A percentile compares a stretch with the other conserved stretches of the same genome.
phyloP scores from a whole-genome alignment of 73 alveolate species.

The Paramecium tetraurelia region DNA sequence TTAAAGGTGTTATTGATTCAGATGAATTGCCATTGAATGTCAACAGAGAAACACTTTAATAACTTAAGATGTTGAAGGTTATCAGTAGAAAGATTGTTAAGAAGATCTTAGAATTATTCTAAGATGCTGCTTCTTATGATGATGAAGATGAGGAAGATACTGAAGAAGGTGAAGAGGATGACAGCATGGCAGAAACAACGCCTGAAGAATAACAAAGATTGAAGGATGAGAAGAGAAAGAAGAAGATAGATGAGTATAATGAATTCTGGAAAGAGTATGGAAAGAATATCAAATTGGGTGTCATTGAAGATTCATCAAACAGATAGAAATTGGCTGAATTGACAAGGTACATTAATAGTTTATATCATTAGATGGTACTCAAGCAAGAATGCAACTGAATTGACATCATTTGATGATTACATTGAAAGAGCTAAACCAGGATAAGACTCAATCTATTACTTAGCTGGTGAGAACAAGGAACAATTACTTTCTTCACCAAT shows the following conservation, averaged over 20 bases:
- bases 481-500: constrained; percentile 93
- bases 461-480: constrained; percentile 97
- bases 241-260: constrained; percentile 67
- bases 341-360: constrained; percentile 79
- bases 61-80: constrained; percentile 94
- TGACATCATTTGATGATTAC: constrained; percentile 96
- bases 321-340: constrained; percentile 96
- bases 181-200: constrained; percentile 69
- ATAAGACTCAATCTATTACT: constrained; percentile 96
- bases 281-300: constrained; percentile 97
- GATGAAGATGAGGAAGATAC: constrained; percentile 93
- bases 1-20: constrained; percentile 99
- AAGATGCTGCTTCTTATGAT: constrained; percentile 88
- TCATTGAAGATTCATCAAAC: constrained; percentile 98
- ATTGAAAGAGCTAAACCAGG: constrained; percentile 95
- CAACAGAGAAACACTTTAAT: constrained; percentile 97
- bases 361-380: constrained; percentile 92
- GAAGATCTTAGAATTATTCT: constrained; percentile 89
- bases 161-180: constrained; percentile 85
- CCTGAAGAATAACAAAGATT: constrained; percentile 79
- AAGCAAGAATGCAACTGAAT: constrained; percentile 87
- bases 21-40: constrained; percentile 99
- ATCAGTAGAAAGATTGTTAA: constrained; percentile 94
- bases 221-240: constrained; percentile 74
- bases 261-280: constrained; percentile 97